Base-by-base conservation (phyloP, 2,329 filamentous ascomycete genomes). In the Metarhizium humberi region DNA sequence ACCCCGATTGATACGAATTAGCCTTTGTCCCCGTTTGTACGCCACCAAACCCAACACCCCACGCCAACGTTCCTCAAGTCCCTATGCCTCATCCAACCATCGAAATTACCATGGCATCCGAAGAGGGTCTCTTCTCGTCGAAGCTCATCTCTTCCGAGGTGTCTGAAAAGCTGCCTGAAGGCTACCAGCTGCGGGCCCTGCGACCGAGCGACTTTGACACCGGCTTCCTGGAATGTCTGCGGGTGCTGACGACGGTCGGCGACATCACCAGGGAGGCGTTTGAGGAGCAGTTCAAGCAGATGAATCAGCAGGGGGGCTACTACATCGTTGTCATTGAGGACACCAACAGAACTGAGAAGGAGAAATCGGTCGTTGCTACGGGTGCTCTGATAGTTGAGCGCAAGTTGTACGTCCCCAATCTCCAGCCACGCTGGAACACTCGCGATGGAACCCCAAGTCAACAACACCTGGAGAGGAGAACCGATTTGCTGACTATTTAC, bases 191-290 rank as follows among this genome's bases (percentile, higher is more conserved):
- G 66, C 90, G 94, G 30, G 85, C 92, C 0, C 79, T 97, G 51
- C 83, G 86, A 63, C 82, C 82, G 62, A 80, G 79, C 64, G 94
- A 99, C 74, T 96, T 86, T 73, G 75, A 81, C 55, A 80, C 79
- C 38, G 91, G 91, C 59, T 96, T 96, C 71, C 85, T 99, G 63
- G 90, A 96, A 67, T 92, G 94, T 58, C 78, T 99, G 60, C 84
- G 90, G 49, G 91, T 96, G 42, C 78, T 99, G 64, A 97, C 94
- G 2, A 94, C 89, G 7, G 92, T 97, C 29, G 94, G 94, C 60
- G 90, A 96, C 58, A 86, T 96, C 62, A 80, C 78, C 50, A 80
- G 88, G 68, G 80, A 83, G 57, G 79, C 83, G 58, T 97, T 92
- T 77, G 79, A 84, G 63, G 78, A 87, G 67, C 85, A 90, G 57